Evolutionary conservation across 192 early-diverging fungal species (phyloP), one percentile per base, ranked within the genome.

Genomic region (Coemansia umbellata): DNA sequence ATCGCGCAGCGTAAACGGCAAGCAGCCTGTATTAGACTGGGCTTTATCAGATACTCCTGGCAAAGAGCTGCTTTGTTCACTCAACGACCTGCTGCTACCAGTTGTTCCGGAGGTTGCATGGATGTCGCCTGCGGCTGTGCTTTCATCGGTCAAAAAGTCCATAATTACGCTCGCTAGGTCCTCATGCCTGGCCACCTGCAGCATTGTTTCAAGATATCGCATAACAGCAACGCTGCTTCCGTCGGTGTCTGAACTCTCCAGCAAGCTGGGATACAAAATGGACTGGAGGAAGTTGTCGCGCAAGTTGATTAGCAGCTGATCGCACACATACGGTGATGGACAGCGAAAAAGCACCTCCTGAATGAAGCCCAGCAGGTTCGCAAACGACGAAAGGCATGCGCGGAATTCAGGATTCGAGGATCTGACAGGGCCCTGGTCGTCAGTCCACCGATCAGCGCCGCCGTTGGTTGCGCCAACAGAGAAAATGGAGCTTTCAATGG

Each of bases 231-330:
- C 89, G 14, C 91, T 86, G 48, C 88, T 90, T 5, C 91, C 92
- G 64, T 98, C 92, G 18, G 85, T 89, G 67, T 98, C 95, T 0
- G 91, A 92, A 64, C 89, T 88, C 44, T 89, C 89, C 31, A 87
- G 64, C 42, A 95, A 78, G 31, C 87, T 87, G 17, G 93, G 87
- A 49, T 91, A 88, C 33, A 98, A 75, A 48, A 94, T 92, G 33
- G 88, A 85, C 47, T 88, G 88, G 35, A 98, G 70, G 67, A 95
- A 92, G 26, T 87, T 84, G 22, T 78, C 64, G 45, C 86, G 80
- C 65, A 98, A 74, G 31, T 84, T 85, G 17, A 60, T 60, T 47
- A 91, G 60, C 14, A 98, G 49, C 59, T 77, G 67, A 19, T 49
- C 44, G 27, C 66, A 69, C 24, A 77, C 56, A 17, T 49, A 35